Evolutionary conservation across 129 eudicot species (phyloP).

Genomic region (Centrapalus pauciflorus): DNA sequence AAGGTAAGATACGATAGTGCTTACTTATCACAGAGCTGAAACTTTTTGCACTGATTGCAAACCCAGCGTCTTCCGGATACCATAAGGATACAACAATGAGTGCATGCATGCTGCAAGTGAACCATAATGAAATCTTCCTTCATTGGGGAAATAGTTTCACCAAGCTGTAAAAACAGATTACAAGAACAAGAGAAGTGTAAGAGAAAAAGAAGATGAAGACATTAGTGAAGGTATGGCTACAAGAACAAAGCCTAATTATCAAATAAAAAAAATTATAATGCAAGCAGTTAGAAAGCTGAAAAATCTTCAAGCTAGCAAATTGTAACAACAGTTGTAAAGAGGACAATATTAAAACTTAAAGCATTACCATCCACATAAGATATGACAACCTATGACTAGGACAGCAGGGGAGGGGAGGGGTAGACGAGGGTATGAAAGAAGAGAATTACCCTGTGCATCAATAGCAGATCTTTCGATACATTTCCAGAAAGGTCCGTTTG

Average conservation of each 20-base stretch:
- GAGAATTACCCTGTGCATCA: constrained; percentile 79
- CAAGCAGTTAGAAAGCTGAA: not conserved
- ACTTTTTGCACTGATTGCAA: constrained; percentile 80
- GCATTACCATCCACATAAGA: not conserved
- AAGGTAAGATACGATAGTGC: constrained; percentile 15
- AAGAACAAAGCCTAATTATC: not conserved
- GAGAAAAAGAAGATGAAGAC: not conserved
- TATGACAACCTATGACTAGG: not conserved
- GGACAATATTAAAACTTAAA: not conserved
- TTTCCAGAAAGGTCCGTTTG: constrained; percentile 89
- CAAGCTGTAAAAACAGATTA: constrained; percentile 58
- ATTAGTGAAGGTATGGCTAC: constrained; percentile 2
- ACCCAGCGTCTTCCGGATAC: constrained; percentile 90
- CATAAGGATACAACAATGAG: constrained; percentile 86
- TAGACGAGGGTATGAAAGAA: not conserved
- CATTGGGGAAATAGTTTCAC: constrained; percentile 85
- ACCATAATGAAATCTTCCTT: constrained; percentile 99
- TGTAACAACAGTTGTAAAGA: not conserved
- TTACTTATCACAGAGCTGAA: constrained; percentile 95
- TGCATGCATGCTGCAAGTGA: constrained; percentile 94
- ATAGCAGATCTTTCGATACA: constrained; percentile 81
- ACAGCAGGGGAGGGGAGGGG: not conserved
- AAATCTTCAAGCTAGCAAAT: not conserved
- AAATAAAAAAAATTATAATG: not conserved
- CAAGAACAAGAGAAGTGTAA: constrained; percentile 1